Evolutionary conservation across 2,329 filamentous ascomycete genomes (phyloP), one percentile per base, ranked within the genome.

Genomic region (Aureobasidium sp.): DNA sequence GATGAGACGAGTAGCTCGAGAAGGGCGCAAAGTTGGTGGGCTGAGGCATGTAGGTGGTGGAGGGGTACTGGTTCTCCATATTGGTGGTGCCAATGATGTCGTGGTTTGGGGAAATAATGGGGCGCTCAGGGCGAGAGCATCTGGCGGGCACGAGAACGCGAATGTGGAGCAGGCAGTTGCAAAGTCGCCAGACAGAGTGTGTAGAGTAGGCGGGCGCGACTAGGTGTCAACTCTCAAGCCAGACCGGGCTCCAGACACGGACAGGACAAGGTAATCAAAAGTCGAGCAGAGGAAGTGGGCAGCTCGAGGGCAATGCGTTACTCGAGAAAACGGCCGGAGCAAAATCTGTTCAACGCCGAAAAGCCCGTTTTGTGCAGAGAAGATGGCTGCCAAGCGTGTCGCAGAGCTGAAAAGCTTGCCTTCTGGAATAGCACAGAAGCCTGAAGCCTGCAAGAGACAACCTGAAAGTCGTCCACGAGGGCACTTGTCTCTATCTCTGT

Each of bases 1-100:
- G 56, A 39, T 62, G 60, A 12, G 60, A 22, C 22, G 58, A 42
- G 25, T 62, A 62, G 39, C 39, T 41, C 42, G 60, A 49, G 49
- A 47, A 62, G 42, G 60, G 60, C 49, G 60, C 41, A 45, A 55
- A 62, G 37, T 60, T 62, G 49, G 61, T 57, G 53, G 64, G 65
- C 62, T 64, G 64, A 63, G 68, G 65, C 60, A 68, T 66, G 61
- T 70, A 69, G 41, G 41, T 49, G 64, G 64, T 65, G 59, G 66
- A 64, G 58, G 67, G 64, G 64, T 67, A 69, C 57, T 67, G 66
- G 62, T 66, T 66, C 63, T 69, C 67, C 67, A 69, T 69, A 60
- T 25, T 63, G 63, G 60, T 42, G 49, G 47, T 63, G 42, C 48
- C 34, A 53, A 63, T 63, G 49, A 56, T 63, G 63, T 61, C 37